A percentile compares a stretch with the other conserved stretches of the same genome.
These are phyloP conservation scores for Pseudovirgaria hyperparasitica DNA, from an alignment of 2,329 filamentous ascomycete species.

Conservation along the genomic window DNA sequence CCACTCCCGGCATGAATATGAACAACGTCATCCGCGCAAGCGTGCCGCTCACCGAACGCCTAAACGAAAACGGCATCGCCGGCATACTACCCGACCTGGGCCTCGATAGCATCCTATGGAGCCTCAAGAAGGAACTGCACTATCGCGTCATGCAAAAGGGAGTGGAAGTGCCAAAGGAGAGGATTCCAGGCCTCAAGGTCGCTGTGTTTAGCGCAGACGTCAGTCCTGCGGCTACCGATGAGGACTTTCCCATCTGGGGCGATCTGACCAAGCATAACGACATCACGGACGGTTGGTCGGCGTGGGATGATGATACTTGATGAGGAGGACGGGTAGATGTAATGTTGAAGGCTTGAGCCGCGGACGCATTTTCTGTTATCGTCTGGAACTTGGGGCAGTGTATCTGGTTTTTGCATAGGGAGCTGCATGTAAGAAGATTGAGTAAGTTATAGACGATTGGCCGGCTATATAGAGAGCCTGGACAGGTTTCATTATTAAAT, in stretches of 20 bases:
- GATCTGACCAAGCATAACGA: too few relatives aligned
- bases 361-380: too few relatives aligned
- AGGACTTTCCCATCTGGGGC: conserved; percentile 17
- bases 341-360: too few relatives aligned
- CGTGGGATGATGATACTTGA: too few relatives aligned
- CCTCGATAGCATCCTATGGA: conserved; percentile 18
- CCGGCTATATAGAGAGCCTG: too few relatives aligned
- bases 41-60: conserved; percentile 20
- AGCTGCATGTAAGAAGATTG: too few relatives aligned
- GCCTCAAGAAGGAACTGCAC: conserved; percentile 21
- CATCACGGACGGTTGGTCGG: too few relatives aligned
- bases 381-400: too few relatives aligned
- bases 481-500: too few relatives aligned
- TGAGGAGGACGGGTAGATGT: too few relatives aligned
- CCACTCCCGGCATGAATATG: conserved; percentile 13
- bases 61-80: conserved; percentile 17
- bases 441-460: too few relatives aligned
- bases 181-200: conserved; percentile 21
- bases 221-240: conserved; percentile 11
- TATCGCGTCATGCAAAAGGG: conserved; percentile 21
- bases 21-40: conserved; percentile 19
- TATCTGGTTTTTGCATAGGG: too few relatives aligned
- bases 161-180: conserved; percentile 14
- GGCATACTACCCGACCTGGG: conserved; percentile 19
- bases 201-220: conserved; percentile 18